These are phyloP conservation scores for Brassica hybrid DNA, from an alignment of 441 rosid species.

Conservation along the genomic window DNA sequence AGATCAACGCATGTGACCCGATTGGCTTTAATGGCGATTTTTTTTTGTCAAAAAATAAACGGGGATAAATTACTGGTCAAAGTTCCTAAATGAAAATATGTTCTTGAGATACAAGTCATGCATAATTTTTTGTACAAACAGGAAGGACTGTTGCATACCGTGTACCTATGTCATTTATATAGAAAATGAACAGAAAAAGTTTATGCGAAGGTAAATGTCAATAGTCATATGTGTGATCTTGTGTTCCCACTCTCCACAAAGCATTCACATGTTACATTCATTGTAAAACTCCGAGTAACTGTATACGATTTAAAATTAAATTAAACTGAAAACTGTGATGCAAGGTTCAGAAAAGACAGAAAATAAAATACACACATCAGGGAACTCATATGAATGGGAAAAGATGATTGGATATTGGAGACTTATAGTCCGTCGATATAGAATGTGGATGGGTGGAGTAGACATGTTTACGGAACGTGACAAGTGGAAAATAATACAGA, in stretches of 20 bases:
- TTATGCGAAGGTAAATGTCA: not conserved
- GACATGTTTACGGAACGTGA: conserved; percentile 40
- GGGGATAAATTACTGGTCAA: not conserved
- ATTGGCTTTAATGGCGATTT: not conserved
- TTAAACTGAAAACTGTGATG: not conserved
- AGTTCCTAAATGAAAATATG: not conserved
- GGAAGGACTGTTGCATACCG: not conserved
- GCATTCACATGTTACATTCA: not conserved
- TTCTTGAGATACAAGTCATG: not conserved
- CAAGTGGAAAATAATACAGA: conserved; percentile 36
- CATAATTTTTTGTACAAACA: not conserved
- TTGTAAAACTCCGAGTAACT: not conserved
- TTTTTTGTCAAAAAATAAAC: not conserved
- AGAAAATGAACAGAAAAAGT: not conserved
- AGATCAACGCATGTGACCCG: conserved; percentile 21
- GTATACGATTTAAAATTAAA: not conserved
- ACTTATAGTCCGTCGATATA: not conserved
- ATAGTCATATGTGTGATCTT: not conserved
- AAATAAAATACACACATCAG: not conserved
- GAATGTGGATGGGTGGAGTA: not conserved
- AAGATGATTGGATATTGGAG: conserved; percentile 17
- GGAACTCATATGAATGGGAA: conserved; percentile 12
- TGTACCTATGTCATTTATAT: not conserved
- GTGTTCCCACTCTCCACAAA: conserved; percentile 6
- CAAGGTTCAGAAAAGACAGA: not conserved